Evolutionary conservation across 257 asterid species (phyloP).

Genomic region (Paraleonurus japonicus): DNA sequence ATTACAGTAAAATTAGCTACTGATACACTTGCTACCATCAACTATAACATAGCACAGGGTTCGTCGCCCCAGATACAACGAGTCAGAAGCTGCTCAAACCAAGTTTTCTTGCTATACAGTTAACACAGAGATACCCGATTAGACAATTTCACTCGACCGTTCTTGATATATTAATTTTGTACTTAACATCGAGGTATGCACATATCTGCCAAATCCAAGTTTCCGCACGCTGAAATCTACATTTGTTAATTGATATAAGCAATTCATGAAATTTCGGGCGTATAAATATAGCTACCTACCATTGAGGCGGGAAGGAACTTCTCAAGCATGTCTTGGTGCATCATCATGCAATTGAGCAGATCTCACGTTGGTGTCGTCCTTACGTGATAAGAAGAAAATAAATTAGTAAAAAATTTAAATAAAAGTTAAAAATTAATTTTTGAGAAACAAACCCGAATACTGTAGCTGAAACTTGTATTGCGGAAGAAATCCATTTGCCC

Average conservation of each 20-base stretch:
- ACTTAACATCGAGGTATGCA: slow-evolving; percentile 12
- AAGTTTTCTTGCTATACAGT: slow-evolving; percentile 25
- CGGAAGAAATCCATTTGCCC: slow-evolving; percentile 98
- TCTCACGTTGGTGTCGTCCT: slow-evolving; percentile 86
- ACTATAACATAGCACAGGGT: slow-evolving; percentile 26
- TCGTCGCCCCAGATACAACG: slow-evolving; percentile 13
- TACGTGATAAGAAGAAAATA: slow-evolving; percentile 10
- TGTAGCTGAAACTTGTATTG: slow-evolving; percentile 59
- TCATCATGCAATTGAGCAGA: slow-evolving; percentile 83
- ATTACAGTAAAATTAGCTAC: slow-evolving; percentile 20
- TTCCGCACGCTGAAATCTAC: slow-evolving; percentile 25
- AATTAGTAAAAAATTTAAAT: background rate
- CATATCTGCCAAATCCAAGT: background rate
- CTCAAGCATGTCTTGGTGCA: slow-evolving; percentile 72
- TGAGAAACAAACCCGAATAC: slow-evolving; percentile 74
- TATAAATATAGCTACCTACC: slow-evolving; percentile 10
- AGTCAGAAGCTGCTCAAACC: slow-evolving; percentile 12
- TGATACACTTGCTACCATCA: slow-evolving; percentile 25
- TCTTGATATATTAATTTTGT: slow-evolving; percentile 17
- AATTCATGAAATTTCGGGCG: background rate
- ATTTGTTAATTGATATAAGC: background rate
- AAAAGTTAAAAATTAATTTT: slow-evolving; percentile 1
- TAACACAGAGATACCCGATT: slow-evolving; percentile 11
- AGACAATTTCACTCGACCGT: slow-evolving; percentile 16
- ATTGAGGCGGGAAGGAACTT: slow-evolving; percentile 22